Evolutionary conservation across 2,329 filamentous ascomycete species (phyloP), one percentile per base, ranked within the genome.

Genomic region (Rhynchosporium graminicola): DNA sequence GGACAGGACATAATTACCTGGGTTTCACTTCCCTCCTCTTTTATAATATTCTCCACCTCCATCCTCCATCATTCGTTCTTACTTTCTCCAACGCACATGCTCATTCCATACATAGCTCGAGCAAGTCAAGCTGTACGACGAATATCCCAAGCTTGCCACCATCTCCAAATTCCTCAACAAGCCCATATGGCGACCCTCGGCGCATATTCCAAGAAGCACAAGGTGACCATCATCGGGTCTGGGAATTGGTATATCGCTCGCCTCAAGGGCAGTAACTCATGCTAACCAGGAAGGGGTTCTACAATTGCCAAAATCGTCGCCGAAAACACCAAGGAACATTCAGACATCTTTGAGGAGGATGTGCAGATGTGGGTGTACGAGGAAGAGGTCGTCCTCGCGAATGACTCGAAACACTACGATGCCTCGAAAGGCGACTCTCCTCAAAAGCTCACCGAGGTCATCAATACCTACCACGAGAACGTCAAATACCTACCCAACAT

Each of bases 321-420:
- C 70, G 94, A 99, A 77, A 99, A 96, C 79, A 90, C 92, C 43
- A 86, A 84, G 65, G 87, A 83, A 67, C 82, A 97, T 78, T 83
- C 87, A 9, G 84, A 92, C 36, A 74, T 97, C 50, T 99, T 98
- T 75, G 91, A 98, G 73, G 81, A 88, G 75, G 82, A 92, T 65
- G 92, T 99, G 58, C 91, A 96, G 78, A 98, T 99, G 95, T 99
- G 95, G 95, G 96, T 99, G 73, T 97, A 87, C 75, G 95, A 99
- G 78, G 95, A 99, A 77, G 85, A 96, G 29, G 87, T 97, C 67
- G 84, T 85, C 60, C 81, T 97, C 47, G 79, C 90, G 12, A 82
- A 88, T 71, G 82, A 83, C 67, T 94, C 90, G 55, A 86, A 85
- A 69, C 83, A 92, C 78, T 92, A 92, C 81, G 82, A 90, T 71